Evolutionary conservation across 441 rosid species (phyloP), one percentile per base, ranked within the genome.

Genomic region (Rhodomyrtus psidioides): DNA sequence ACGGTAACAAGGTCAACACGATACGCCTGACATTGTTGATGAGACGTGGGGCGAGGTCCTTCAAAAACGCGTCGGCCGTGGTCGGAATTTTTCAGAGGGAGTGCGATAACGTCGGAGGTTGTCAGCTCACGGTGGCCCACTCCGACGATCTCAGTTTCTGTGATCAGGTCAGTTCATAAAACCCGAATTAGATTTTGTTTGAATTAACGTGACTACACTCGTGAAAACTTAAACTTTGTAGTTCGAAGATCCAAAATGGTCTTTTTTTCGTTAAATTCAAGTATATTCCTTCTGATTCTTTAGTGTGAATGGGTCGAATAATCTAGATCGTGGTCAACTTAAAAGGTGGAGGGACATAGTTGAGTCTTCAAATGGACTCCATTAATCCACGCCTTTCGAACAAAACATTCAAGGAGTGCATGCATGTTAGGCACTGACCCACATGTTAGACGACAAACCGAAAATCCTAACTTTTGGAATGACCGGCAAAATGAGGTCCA

Each of bases 11-110:
- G 58, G 88, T 90, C 9, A 70, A 15, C 53, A 57, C n/a, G 13
- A 91, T 93, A 7, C 93, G 94, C 28, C 84, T 95, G 92, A 95
- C 96, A 9, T 54, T 94, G 88, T 85, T 92, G 5, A 85, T 93
- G 96, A 93, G 98, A 88, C 92, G 88, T 0, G 96, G 96, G 54
- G 54, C 94, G 4, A 94, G 96, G 87, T 92, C 96, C 21, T 95
- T 95, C 90, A 90, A 54, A 88, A 92, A 95, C 76, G 95, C 93
- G 53, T 88, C 95, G 1, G 87, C 85, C 0, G 93, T 93, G 84
- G 88, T 86, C 23, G 74, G 86, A 49, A 89, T 94, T 74, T 94
- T 95, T 84, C 76, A 75, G 42, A 91, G 86, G 87, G 96, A 93
- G 84, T 95, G 98, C 83, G 86, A 70, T 10, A 89, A 89, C 79